A percentile compares a stretch with the other conserved stretches of the same genome.
Evolutionary conservation across 768 basidiomycete species (phyloP).

Genomic region (Multifurca ochricompacta): DNA sequence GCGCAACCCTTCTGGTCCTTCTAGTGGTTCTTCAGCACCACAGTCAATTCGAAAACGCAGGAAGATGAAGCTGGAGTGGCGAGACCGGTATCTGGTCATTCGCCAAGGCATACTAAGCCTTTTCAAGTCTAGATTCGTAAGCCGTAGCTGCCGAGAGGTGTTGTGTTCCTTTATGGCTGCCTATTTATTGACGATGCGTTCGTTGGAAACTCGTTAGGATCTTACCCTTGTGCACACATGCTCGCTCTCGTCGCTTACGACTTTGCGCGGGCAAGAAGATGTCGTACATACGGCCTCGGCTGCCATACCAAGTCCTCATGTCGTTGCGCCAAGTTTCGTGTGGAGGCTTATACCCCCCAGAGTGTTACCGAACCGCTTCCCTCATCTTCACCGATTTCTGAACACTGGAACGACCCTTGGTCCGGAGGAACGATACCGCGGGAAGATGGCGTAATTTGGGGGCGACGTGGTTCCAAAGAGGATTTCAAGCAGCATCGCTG

Average conservation of each 20-base stretch:
- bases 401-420: constrained; percentile 19
- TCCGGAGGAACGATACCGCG: constrained; percentile 12
- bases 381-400: background rate
- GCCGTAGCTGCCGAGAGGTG: constrained; percentile 20
- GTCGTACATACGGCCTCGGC: background rate
- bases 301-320: constrained; percentile 9
- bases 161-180: background rate
- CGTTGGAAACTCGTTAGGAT: constrained; percentile 1
- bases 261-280: constrained; percentile 17
- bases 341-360: background rate
- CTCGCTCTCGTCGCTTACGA: constrained; percentile 12
- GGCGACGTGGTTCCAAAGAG: constrained; percentile 19
- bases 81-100: constrained; percentile 55
- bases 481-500: constrained; percentile 3
- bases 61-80: constrained; percentile 49
- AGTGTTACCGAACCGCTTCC: background rate
- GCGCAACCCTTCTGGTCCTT: background rate
- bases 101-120: constrained; percentile 47
- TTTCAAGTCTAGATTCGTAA: constrained; percentile 45
- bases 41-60: constrained; percentile 21
- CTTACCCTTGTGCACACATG: constrained; percentile 18
- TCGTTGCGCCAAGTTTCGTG: constrained; percentile 20
- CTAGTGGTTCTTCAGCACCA: background rate
- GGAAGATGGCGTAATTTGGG: constrained; percentile 9
- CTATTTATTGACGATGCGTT: background rate